Evolutionary conservation across 805 yeast genomes (phyloP), one percentile per base, ranked within the genome.

Genomic region (Candida orba): DNA sequence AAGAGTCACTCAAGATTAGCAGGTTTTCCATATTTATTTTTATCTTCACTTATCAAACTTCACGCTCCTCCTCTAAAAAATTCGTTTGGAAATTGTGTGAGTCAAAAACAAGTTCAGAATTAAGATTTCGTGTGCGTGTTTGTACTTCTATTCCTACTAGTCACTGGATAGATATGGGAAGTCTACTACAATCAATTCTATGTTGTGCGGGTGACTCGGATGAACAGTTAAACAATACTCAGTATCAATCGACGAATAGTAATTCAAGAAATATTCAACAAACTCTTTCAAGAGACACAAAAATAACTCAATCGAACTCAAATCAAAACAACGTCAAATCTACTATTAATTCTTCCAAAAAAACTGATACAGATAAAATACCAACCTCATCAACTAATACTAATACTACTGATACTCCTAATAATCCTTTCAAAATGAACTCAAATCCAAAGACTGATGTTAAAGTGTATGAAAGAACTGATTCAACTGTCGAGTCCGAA

Each of bases 111-210:
- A 20, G 22, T 10, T 27, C 14, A 27, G 12, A 27, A 27, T 27
- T 8, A 10, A 10, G 29, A 27, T 10, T 10, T 10, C 29, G 29
- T 27, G 29, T 10, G 29, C 9, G 29, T 27, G 29, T 27, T 27
- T 27, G 29, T 27, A 5, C 22, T 27, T 12, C 29, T 27, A 27
- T 27, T 27, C 29, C 13, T 10, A 27, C 14, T 27, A 12, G 29
- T 13, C 9, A 10, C 13, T 6, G 13, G 9, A 9, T 7, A 44
- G 29, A 37, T 37, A 66, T 66, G 71, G 68, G 67, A 48, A 53
- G 48, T 39, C 56, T 66, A 47, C 51, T 64, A 37, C 55, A 66
- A 31, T 58, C 67, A 31, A 45, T 63, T 43, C 53, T 64, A 48
- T 64, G 68, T 51, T 62, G 67, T 47, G 49, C 61, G 39, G 53